phyloP scores from a whole-genome alignment of 2,329 filamentous ascomycete species.

The Arachnopeziza araneosa region DNA sequence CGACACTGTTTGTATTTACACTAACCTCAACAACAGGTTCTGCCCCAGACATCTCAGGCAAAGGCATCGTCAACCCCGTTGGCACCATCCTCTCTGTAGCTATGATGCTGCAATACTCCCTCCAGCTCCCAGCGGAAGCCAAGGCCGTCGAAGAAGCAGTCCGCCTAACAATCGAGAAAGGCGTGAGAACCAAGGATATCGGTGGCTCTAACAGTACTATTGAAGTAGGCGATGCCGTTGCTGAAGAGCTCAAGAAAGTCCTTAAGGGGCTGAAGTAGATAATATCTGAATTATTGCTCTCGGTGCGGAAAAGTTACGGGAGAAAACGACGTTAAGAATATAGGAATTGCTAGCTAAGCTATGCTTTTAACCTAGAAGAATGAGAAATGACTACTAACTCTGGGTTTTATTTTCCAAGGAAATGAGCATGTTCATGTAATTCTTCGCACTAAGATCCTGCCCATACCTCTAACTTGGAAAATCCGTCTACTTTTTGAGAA shows the following conservation, averaged over 20 bases:
- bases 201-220: constrained; percentile 68
- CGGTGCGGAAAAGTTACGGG: neutral
- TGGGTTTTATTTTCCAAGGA: no score
- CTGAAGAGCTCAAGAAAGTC: constrained; percentile 65
- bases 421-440: no score
- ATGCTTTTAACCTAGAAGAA: no score
- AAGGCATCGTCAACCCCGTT: constrained; percentile 87
- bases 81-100: constrained; percentile 87
- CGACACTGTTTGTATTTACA: neutral
- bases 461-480: no score
- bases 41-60: constrained; percentile 87
- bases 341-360: neutral
- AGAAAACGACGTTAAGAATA: neutral
- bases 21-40: constrained; percentile 50
- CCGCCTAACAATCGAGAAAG: constrained; percentile 70
- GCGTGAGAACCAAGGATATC: constrained; percentile 77
- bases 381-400: no score
- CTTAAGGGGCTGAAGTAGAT: constrained; percentile 36
- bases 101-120: constrained; percentile 94
- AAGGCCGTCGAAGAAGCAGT: constrained; percentile 78
- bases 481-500: no score
- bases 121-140: constrained; percentile 72
- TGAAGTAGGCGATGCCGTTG: constrained; percentile 79
- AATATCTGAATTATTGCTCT: neutral
- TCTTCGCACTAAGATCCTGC: no score